Evolutionary conservation across 352 stramenopile genomes (phyloP), one percentile per base, ranked within the genome.

Genomic region (Globisporangium paddicum): DNA sequence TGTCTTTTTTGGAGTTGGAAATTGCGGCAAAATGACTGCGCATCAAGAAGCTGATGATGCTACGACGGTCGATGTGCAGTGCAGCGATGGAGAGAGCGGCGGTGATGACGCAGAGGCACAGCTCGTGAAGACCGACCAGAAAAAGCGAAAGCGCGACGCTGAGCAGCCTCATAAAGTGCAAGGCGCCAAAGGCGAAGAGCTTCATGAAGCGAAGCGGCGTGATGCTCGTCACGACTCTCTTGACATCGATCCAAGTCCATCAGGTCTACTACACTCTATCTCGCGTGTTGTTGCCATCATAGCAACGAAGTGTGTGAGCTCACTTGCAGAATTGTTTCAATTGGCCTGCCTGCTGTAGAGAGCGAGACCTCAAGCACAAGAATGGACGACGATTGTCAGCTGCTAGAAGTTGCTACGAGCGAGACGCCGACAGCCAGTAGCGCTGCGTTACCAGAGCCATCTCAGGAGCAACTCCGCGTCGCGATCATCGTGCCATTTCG

Each of bases 401-500:
- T 10, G 37, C 26, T 9, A 10, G 16, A 52, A 4, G 18, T 7
- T 21, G 2, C 14, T 18, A 18, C 11, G 4, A 38, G 26, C 46
- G 25, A 5, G 16, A 38, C 9, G 13, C 11, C 3, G 26, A 38
- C 46, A 14, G 19, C 16, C 18, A 18, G 16, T 19, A 18, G 25
- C 26, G 7, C 40, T 14, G 40, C 10, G 13, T 21, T 11, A 32
- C 51, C 34, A 10, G 25, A 52, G 10, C 16, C 26, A 13, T 0
- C 18, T 21, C 26, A 38, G 21, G 18, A 38, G 8, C 18, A 38
- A 11, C 32, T 56, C 32, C 73, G 71, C 14, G 75, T 96, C 19
- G 84, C 83, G 6, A 64, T 99, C 38, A 95, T 98, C 42, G 95
- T 98, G 46, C 95, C 95, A 14, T 98, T 97, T 67, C 71, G 96